Conservation (phyloP, 1,139 yeast species). For the Kurtzmaniella quercitrusa region DNA sequence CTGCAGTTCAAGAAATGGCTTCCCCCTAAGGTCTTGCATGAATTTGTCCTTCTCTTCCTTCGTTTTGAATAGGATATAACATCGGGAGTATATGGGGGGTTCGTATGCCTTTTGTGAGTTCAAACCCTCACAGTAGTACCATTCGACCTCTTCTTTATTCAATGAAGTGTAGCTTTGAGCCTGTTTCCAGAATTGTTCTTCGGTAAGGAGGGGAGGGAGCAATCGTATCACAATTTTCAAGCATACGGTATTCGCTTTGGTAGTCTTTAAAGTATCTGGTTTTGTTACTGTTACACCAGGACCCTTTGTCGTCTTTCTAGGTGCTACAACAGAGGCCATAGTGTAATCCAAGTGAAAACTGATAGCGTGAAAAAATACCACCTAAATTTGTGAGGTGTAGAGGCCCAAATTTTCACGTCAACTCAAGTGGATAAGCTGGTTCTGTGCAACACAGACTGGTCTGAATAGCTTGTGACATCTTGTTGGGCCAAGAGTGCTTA, state of each 20-base stretch:
- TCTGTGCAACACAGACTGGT: too few species aligned
- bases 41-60: slow-evolving; percentile 13
- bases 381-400: too few species aligned
- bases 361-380: too few species aligned
- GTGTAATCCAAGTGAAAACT: too few species aligned
- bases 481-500: too few species aligned
- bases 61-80: slow-evolving; percentile 21
- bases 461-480: too few species aligned
- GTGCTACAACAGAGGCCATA: too few species aligned
- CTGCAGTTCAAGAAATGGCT: slow-evolving; percentile 18
- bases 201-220: slow-evolving; percentile 18
- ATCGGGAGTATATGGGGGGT: slow-evolving; percentile 24
- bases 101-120: slow-evolving; percentile 20
- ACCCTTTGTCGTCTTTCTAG: too few species aligned
- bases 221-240: slow-evolving; percentile 15
- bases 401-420: too few species aligned
- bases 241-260: neutral
- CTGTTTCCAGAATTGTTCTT: slow-evolving; percentile 16
- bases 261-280: too few species aligned
- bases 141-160: slow-evolving; percentile 7
- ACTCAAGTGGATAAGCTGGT: too few species aligned
- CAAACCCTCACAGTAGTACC: slow-evolving; percentile 18
- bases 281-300: too few species aligned
- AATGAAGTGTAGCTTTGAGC: slow-evolving; percentile 9
- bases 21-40: slow-evolving; percentile 13